Percentiles rank a stretch among this genome's conserved stretches.
These are phyloP conservation scores for Beauveria varroae DNA, from an alignment of 2,329 filamentous ascomycete species.

Conservation along the genomic window DNA sequence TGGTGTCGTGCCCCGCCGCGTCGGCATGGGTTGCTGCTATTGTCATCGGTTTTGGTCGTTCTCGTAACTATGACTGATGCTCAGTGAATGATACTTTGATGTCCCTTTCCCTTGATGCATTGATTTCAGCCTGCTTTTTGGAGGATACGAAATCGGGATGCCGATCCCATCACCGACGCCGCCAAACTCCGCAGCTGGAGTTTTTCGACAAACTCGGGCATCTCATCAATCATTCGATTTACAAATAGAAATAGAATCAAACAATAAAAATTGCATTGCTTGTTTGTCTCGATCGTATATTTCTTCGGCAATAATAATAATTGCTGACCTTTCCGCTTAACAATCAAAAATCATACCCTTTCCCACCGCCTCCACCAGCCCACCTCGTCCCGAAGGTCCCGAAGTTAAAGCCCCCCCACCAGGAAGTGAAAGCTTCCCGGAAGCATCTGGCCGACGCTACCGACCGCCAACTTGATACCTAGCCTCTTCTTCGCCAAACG, in stretches of 20 bases:
- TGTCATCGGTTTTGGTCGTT: too few species aligned
- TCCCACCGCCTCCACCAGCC: not conserved
- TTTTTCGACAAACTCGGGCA: too few species aligned
- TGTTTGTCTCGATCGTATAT: too few species aligned
- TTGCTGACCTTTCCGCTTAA: not conserved
- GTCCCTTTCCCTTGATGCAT: too few species aligned
- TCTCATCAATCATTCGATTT: too few species aligned
- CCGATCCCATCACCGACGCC: not conserved
- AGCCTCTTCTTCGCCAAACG: not conserved
- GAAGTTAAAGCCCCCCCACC: not conserved
- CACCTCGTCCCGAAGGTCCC: slow-evolving; percentile 10
- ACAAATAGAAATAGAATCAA: too few species aligned
- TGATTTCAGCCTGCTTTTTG: not conserved
- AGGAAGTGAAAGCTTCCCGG: not conserved
- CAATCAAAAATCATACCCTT: not conserved
- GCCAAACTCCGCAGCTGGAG: not conserved
- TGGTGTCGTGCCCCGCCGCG: too few species aligned
- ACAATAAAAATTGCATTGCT: too few species aligned
- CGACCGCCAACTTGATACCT: not conserved
- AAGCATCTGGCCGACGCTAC: not conserved
- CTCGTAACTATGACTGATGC: too few species aligned
- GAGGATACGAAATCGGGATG: slow-evolving; percentile 3
- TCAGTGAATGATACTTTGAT: too few species aligned
- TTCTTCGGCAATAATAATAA: too few species aligned
- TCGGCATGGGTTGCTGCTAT: too few species aligned